Base-by-base conservation (phyloP, 495 filamentous ascomycete genomes). In the Penicillium longicatenatum region DNA sequence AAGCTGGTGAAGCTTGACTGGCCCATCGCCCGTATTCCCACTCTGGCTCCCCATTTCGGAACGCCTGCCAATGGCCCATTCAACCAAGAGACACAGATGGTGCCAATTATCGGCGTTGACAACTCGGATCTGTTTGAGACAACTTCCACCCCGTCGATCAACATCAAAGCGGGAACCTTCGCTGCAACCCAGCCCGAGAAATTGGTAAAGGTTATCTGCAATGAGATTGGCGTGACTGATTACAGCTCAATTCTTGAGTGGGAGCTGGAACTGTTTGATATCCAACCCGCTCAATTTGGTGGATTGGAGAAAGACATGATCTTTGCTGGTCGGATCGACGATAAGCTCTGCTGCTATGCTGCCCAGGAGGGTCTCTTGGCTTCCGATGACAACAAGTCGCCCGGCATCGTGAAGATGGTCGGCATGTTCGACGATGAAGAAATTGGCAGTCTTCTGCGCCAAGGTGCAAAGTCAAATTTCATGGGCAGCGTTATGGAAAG, bases 251-350 rank as follows among this genome's bases (percentile, higher is more conserved):
- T 98, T 57, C 74, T 97, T 24, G 93, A 91, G 72, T 98, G 94
- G 94, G 94, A 98, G 65, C 84, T 97, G n/a, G 94, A 98, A 71
- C 87, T 98, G 31, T 98, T 86, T 67, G 94, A 98, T 72, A 87
- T 82, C 8, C 92, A 97, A 68, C 91, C 92, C 8, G 93, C 91
- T 16, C 83, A 85, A 29, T 77, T 92, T 21, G 91, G 92, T 58
- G 94, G 94, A 12, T 66, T 98, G 41, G 90, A 94, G 63, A 92
- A 91, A 68, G 94, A 97, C 61, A 85, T 98, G 75, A 93, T 98
- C 70, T 97, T 93, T 61, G 94, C 90, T 45, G 91, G 92, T 54
- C 88, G 94, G 45, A 92, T 98, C 63, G 94, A 98, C 70, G 94
- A 98, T 71, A 97, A 97, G 74, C 86, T 98, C 52, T 97, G 94